Percentiles rank a stretch among this genome's conserved stretches.
Conservation (phyloP, 2,329 filamentous ascomycete species). For the Gremmenia infestans region DNA sequence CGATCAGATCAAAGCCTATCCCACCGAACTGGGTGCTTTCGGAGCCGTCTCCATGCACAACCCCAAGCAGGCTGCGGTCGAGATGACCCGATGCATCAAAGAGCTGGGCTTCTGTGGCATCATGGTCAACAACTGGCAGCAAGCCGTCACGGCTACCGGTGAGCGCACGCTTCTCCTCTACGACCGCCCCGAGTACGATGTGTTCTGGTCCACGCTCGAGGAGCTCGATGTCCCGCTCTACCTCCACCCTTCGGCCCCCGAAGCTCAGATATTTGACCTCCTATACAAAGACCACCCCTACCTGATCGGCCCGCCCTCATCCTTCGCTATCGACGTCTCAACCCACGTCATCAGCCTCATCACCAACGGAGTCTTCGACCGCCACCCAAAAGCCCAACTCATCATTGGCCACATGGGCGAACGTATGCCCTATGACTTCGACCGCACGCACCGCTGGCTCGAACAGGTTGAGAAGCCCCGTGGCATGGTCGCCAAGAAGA, state of each 20-base stretch:
- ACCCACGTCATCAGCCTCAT: slow-evolving; percentile 51
- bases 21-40: slow-evolving; percentile 43
- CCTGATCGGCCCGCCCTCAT: slow-evolving; percentile 54
- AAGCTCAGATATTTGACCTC: slow-evolving; percentile 51
- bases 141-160: slow-evolving; percentile 52
- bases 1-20: slow-evolving; percentile 20
- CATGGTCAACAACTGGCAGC: slow-evolving; percentile 58
- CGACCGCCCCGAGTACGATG: slow-evolving; percentile 54
- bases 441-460: slow-evolving; percentile 44
- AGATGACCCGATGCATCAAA: slow-evolving; percentile 47
- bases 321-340: slow-evolving; percentile 54
- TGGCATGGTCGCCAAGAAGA: slow-evolving; percentile 35
- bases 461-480: slow-evolving; percentile 46
- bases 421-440: slow-evolving; percentile 45
- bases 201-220: slow-evolving; percentile 54
- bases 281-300: slow-evolving; percentile 54
- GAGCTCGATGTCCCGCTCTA: slow-evolving; percentile 62
- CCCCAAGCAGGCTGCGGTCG: slow-evolving; percentile 43
- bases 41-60: slow-evolving; percentile 48
- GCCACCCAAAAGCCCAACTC: slow-evolving; percentile 41
- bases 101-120: slow-evolving; percentile 58
- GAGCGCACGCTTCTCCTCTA: slow-evolving; percentile 54
- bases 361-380: slow-evolving; percentile 46
- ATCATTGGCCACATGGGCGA: slow-evolving; percentile 46
- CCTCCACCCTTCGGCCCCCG: slow-evolving; percentile 54